Evolutionary conservation across 176 grass and related monocot species (phyloP).

Genomic region (Eragrostis curvula): DNA sequence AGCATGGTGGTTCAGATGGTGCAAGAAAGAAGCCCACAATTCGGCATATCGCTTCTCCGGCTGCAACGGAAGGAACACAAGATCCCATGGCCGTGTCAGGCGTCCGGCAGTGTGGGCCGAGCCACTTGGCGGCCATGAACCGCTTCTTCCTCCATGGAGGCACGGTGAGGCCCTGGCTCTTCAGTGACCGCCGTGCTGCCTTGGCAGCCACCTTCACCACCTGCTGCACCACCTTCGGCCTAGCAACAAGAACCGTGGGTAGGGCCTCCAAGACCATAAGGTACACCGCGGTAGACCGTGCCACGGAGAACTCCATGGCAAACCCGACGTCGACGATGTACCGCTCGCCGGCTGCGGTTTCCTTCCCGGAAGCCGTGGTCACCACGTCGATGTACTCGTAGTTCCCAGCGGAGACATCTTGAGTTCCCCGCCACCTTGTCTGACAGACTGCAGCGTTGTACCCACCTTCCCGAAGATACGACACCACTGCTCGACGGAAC

Average conservation of each 20-base stretch:
- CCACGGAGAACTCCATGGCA: constrained; percentile 42
- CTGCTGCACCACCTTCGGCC: constrained; percentile 7
- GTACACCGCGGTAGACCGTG: constrained; percentile 19
- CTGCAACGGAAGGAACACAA: not conserved
- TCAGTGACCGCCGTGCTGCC: constrained; percentile 25
- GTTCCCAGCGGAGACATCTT: not conserved
- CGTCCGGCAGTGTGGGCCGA: not conserved
- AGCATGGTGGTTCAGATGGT: not conserved
- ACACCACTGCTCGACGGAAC: constrained; percentile 23
- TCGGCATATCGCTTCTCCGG: not conserved
- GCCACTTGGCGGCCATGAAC: constrained; percentile 42
- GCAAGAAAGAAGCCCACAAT: not conserved
- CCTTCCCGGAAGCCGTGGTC: not conserved
- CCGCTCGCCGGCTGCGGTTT: not conserved
- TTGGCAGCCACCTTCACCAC: not conserved
- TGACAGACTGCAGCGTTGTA: constrained; percentile 41
- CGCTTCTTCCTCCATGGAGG: constrained; percentile 38
- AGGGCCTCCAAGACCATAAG: not conserved
- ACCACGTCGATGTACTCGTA: constrained; percentile 51
- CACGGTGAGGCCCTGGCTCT: constrained; percentile 26
- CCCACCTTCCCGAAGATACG: constrained; percentile 16
- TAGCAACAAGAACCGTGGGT: constrained; percentile 28
- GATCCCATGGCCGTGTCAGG: fast-evolving
- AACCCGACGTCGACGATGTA: constrained; percentile 57
- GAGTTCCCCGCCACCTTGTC: constrained; percentile 2